These are phyloP conservation scores for Globomyces pollinis-pini DNA, from an alignment of 192 early-diverging fungal species.

Conservation along the genomic window DNA sequence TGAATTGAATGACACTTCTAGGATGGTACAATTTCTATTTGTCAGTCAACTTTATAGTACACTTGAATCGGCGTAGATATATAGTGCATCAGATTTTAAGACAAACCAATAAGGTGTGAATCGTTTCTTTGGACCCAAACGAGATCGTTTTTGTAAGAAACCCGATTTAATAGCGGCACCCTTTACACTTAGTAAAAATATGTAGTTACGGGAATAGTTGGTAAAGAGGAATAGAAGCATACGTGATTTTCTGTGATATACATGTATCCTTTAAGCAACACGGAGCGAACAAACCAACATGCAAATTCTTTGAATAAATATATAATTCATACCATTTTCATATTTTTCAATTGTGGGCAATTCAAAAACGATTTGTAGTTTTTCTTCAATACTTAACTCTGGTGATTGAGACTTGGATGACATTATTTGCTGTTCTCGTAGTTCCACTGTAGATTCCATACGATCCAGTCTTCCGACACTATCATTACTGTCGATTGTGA, in stretches of 20 bases:
- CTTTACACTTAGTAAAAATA: background rate
- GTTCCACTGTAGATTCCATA: no score
- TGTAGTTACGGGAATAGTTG: constrained; percentile 39
- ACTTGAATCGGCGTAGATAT: constrained; percentile 44
- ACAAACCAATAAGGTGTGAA: constrained; percentile 54
- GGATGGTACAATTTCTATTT: constrained; percentile 52
- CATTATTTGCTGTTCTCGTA: background rate
- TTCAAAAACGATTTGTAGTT: background rate
- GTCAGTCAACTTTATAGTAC: constrained; percentile 25
- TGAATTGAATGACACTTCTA: constrained; percentile 51
- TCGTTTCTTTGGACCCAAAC: constrained; percentile 22
- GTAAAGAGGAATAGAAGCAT: constrained; percentile 59
- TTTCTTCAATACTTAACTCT: background rate
- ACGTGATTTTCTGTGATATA: constrained; percentile 57
- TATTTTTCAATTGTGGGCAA: background rate
- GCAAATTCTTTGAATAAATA: constrained; percentile 53
- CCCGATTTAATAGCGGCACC: constrained; percentile 14
- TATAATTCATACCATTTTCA: no score
- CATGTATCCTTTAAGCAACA: constrained; percentile 54
- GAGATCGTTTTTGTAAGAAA: constrained; percentile 41
- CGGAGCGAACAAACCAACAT: constrained; percentile 57
- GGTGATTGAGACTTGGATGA: background rate
- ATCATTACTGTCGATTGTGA: background rate
- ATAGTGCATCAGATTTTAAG: constrained; percentile 50
- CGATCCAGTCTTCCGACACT: background rate